Evolutionary conservation across 768 basidiomycete genomes (phyloP), one percentile per base, ranked within the genome.

Genomic region (Lentinus brumalis): DNA sequence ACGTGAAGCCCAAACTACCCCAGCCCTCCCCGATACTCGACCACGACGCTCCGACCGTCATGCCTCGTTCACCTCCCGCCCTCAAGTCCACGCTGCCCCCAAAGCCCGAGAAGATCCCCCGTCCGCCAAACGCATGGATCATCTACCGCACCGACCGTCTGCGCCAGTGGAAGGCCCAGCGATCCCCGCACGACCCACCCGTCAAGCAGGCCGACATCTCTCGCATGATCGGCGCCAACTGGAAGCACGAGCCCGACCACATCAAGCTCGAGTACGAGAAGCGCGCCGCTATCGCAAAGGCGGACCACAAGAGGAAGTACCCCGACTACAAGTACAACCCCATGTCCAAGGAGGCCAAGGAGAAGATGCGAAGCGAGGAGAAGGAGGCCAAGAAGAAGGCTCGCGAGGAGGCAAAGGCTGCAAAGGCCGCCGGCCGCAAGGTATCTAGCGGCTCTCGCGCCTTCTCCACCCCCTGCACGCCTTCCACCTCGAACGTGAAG

Each of bases 291-390:
- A 53, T 67, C 21, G 64, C 56, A 15, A 70, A 70, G 57, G 56
- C 57, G 9, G 60, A 70, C 59, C 73, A 74, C 60, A 26, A 45
- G 26, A n/a, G 26, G 38, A 35, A 29, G 56, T 70, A 71, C 47
- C 73, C 73, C 1, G 59, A 53, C 39, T 74, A 72, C 59, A 67
- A 70, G 50, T 73, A 68, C 56, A 50, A 64, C 10, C 72, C 72
- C 9, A 57, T 54, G 56, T 64, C 64, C 51, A 68, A 67, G 52
- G 66, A 63, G 30, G 57, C 67, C 21, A 69, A 68, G 50, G 60
- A 57, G 1, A 50, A 35, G 16, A 26, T 35, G 15, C 31, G 40
- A 2, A 55, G 59, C 16, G 53, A 57, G 60, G 50, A 64, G 56
- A 41, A 51, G 40, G 47, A 9, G 41, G 60, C 55, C 40, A 59